These are phyloP conservation scores for Trichoderma atrobrunneum DNA, from an alignment of 2,329 filamentous ascomycete species.

Conservation along the genomic window DNA sequence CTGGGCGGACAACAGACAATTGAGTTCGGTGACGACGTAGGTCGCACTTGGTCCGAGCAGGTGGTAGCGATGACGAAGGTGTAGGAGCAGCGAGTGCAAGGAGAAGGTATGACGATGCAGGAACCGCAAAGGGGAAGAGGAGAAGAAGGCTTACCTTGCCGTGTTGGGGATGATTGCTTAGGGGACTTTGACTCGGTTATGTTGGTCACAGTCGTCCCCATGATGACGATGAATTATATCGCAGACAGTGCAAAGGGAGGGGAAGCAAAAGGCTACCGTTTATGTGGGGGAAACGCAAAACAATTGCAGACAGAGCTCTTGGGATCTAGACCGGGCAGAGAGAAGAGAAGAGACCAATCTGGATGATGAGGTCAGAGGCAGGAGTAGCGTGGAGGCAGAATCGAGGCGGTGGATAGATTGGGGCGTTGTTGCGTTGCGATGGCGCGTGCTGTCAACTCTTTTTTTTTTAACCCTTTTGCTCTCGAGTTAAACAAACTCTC, in stretches of 20 bases:
- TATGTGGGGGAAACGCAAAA: conserved; percentile 32
- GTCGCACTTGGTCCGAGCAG: conserved; percentile 8
- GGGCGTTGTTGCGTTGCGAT: conserved; percentile 9
- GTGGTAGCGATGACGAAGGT: conserved; percentile 22
- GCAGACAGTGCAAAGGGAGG: conserved; percentile 20
- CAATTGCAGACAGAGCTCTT: conserved; percentile 9
- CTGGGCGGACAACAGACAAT: conserved; percentile 8
- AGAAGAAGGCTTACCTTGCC: conserved; percentile 41
- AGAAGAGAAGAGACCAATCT: conserved; percentile 29
- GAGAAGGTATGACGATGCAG: conserved; percentile 21
- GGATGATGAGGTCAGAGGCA: conserved; percentile 43
- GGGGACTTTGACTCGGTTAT: conserved; percentile 49
- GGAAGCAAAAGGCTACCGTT: conserved; percentile 27
- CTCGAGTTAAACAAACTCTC: conserved; percentile 8
- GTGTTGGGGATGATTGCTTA: conserved; percentile 43
- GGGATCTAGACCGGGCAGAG: conserved; percentile 11
- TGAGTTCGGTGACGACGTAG: neutral
- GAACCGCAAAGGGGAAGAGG: conserved; percentile 21
- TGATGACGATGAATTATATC: conserved; percentile 48
- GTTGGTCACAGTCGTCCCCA: conserved; percentile 45
- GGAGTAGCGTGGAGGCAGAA: conserved; percentile 19
- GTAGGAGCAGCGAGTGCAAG: conserved; percentile 16
- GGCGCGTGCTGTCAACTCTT: conserved; percentile 14
- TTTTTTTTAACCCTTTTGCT: neutral
- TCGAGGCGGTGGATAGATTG: conserved; percentile 22